Conservation (phyloP, 768 basidiomycete genomes). For the Punctularia strigosozonata region DNA sequence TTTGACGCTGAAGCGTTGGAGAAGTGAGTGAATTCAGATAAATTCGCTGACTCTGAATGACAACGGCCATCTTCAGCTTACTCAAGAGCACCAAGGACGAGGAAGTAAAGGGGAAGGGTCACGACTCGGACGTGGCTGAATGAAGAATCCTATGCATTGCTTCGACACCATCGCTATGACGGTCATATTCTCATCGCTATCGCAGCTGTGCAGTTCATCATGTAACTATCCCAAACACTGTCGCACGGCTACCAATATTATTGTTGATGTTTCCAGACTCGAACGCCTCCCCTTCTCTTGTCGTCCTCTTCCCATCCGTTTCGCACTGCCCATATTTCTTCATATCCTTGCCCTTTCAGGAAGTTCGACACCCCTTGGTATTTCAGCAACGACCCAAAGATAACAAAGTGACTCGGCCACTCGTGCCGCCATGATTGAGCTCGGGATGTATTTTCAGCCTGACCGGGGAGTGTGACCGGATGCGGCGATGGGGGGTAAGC, state of each 20-base stretch:
- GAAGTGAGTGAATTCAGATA: slow-evolving; percentile 42
- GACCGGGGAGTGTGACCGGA: slow-evolving; percentile 39
- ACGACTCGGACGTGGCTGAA: too few relatives aligned
- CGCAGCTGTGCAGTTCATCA: too few relatives aligned
- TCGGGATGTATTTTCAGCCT: slow-evolving; percentile 11
- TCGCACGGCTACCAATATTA: too few relatives aligned
- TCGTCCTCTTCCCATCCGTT: slow-evolving; percentile 70
- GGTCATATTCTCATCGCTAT: too few relatives aligned
- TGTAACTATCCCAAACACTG: too few relatives aligned
- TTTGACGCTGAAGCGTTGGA: slow-evolving; percentile 42
- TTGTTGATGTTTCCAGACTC: slow-evolving; percentile 43
- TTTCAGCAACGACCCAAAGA: slow-evolving; percentile 72
- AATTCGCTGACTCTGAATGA: too few relatives aligned
- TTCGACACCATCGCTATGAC: too few relatives aligned
- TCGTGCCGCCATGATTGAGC: slow-evolving; percentile 45
- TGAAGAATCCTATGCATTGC: too few relatives aligned
- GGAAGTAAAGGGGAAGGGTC: too few relatives aligned
- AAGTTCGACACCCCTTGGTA: slow-evolving; percentile 33
- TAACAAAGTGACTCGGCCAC: slow-evolving; percentile 74
- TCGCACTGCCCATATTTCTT: slow-evolving; percentile 49
- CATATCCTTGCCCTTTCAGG: slow-evolving; percentile 47
- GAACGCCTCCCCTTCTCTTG: slow-evolving; percentile 53
- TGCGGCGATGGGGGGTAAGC: slow-evolving; percentile 53
- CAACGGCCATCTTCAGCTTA: too few relatives aligned
- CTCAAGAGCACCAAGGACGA: too few relatives aligned